These are phyloP conservation scores for Aspergillus baeticus DNA, from an alignment of 495 filamentous ascomycete species.

Conservation along the genomic window DNA sequence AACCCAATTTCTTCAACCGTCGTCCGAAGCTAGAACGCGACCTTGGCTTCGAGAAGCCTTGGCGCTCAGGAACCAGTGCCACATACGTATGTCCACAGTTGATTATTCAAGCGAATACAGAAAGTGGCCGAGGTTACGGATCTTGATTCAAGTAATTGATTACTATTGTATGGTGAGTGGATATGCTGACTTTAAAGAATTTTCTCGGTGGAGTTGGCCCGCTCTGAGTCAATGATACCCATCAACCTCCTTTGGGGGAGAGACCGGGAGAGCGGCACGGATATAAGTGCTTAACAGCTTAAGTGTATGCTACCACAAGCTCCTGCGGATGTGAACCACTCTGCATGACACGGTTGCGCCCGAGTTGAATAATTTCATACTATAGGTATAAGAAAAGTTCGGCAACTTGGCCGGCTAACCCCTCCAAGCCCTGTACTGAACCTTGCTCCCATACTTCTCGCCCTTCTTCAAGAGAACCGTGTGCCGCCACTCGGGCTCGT, in stretches of 20 bases:
- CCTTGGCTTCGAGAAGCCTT: background rate
- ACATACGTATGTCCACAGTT: background rate
- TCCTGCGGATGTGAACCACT: no score
- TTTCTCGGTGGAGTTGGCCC: conserved; percentile 2
- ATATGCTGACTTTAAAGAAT: background rate
- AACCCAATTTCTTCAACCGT: background rate
- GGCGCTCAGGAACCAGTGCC: conserved; percentile 2
- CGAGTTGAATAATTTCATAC: no score
- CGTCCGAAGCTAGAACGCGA: background rate
- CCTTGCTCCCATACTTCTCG: conserved; percentile 72
- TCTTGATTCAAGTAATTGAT: background rate
- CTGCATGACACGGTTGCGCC: no score
- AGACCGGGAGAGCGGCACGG: no score
- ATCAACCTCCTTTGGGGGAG: no score
- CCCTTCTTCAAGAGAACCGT: conserved; percentile 79
- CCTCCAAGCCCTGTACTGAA: conserved; percentile 80
- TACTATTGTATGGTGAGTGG: background rate
- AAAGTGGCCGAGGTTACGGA: background rate
- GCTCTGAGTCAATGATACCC: background rate
- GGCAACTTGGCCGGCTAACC: conserved; percentile 24
- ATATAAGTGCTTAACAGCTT: no score
- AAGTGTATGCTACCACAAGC: no score
- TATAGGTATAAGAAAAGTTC: no score
- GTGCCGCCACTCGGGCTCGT: conserved; percentile 72
- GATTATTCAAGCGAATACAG: background rate